Evolutionary conservation across 306 rosid species (phyloP).

Genomic region (Calophaca sinica): DNA sequence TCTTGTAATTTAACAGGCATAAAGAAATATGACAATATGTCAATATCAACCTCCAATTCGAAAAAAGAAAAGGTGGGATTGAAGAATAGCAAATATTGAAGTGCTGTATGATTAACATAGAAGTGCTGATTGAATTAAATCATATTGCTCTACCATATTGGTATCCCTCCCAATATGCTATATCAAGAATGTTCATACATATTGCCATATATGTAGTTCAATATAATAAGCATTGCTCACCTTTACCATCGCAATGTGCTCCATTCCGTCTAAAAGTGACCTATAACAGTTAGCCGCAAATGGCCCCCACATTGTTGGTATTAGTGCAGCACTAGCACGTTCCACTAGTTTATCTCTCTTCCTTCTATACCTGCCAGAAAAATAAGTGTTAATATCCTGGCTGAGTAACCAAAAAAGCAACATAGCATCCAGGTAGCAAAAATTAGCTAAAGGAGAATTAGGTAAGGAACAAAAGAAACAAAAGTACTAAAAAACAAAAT

Average conservation of each 20-base stretch:
- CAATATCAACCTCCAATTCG: neutral
- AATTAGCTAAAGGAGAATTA: neutral
- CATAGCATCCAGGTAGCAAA: slow-evolving; percentile 29
- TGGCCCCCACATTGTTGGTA: slow-evolving; percentile 98
- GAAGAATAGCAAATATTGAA: neutral
- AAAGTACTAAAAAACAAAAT: neutral
- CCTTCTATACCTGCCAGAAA: slow-evolving; percentile 76
- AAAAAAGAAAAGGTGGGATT: neutral
- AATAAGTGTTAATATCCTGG: slow-evolving; percentile 38
- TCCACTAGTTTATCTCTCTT: slow-evolving; percentile 88
- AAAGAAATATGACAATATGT: neutral
- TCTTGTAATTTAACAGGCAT: neutral
- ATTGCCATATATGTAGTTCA: slow-evolving; percentile 1
- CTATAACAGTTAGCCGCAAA: slow-evolving; percentile 78
- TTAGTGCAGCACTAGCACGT: slow-evolving; percentile 66
- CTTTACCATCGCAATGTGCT: slow-evolving; percentile 98
- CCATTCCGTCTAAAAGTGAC: slow-evolving; percentile 86
- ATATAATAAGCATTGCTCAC: slow-evolving; percentile 54
- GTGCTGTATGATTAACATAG: neutral
- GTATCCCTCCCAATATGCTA: neutral
- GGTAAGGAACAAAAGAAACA: slow-evolving; percentile 40
- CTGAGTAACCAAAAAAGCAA: slow-evolving; percentile 35
- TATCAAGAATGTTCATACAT: neutral
- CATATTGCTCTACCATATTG: neutral
- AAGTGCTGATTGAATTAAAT: slow-evolving; percentile 2